Evolutionary conservation across 2,329 filamentous ascomycete species (phyloP).

Genomic region (Colletotrichum sp.): DNA sequence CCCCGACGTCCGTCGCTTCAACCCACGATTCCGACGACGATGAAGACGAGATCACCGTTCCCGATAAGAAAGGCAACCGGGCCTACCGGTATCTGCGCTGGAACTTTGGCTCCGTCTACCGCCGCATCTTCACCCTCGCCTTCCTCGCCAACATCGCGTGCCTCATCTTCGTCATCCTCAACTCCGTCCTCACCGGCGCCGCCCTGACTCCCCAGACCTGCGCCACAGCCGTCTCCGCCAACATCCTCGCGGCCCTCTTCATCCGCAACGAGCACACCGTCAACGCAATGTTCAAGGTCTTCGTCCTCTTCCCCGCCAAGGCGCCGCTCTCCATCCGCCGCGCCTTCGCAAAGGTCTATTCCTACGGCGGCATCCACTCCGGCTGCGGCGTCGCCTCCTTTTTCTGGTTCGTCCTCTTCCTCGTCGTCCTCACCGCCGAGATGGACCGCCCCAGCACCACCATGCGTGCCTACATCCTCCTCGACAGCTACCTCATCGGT

Average conservation of each 20-base stretch:
- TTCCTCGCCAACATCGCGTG: slow-evolving; percentile 56
- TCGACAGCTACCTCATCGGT: slow-evolving; percentile 63
- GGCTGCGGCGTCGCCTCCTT: slow-evolving; percentile 54
- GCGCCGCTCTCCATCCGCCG: slow-evolving; percentile 54
- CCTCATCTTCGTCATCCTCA: slow-evolving; percentile 41
- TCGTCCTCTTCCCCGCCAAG: slow-evolving; percentile 48
- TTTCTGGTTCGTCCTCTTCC: slow-evolving; percentile 53
- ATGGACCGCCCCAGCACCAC: slow-evolving; percentile 41
- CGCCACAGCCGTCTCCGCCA: slow-evolving; percentile 42
- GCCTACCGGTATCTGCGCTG: slow-evolving; percentile 44
- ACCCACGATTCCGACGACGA: slow-evolving; percentile 6
- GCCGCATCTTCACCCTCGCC: slow-evolving; percentile 60
- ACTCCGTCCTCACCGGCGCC: slow-evolving; percentile 16
- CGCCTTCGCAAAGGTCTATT: slow-evolving; percentile 56
- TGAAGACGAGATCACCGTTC: slow-evolving; percentile 37
- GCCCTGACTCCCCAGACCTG: slow-evolving; percentile 16
- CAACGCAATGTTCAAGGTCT: slow-evolving; percentile 52
- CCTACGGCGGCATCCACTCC: slow-evolving; percentile 57
- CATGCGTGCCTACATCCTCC: slow-evolving; percentile 35
- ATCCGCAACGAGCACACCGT: slow-evolving; percentile 60
- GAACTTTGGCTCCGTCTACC: slow-evolving; percentile 58
- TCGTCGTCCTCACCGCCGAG: slow-evolving; percentile 30
- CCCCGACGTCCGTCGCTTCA: not conserved
- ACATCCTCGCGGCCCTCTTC: slow-evolving; percentile 54
- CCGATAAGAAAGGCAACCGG: slow-evolving; percentile 41